Percentiles rank a stretch among this genome's conserved stretches.
Evolutionary conservation across 2,329 filamentous ascomycete genomes (phyloP).

Genomic region (Tricladium varicosporioides): DNA sequence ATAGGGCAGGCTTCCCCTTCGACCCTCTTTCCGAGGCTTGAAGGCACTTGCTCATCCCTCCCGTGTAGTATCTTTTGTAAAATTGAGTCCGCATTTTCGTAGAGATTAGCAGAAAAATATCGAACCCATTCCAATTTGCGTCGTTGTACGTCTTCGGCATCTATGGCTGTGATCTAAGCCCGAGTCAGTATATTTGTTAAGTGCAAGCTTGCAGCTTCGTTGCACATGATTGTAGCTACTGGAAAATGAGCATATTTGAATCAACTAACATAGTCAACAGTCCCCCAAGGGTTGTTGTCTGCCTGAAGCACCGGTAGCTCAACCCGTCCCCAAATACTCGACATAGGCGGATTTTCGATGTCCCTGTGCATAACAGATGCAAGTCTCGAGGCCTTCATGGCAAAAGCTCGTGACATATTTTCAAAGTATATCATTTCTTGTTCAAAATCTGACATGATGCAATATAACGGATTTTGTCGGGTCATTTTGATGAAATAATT

Average conservation of each 20-base stretch:
- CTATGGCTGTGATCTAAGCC: slow-evolving; percentile 8
- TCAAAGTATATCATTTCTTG: slow-evolving; percentile 8
- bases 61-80: neutral
- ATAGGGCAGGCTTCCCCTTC: neutral
- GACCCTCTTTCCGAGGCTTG: neutral
- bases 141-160: neutral
- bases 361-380: slow-evolving; percentile 9
- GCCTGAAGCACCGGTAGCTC: slow-evolving; percentile 5
- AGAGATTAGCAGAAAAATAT: neutral
- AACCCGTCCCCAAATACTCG: slow-evolving; percentile 8
- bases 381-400: neutral
- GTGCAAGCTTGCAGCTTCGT: too few species aligned
- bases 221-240: neutral
- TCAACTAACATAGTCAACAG: slow-evolving; percentile 4
- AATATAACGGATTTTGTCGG: slow-evolving; percentile 4
- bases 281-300: neutral
- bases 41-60: neutral
- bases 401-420: slow-evolving; percentile 13
- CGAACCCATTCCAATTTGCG: slow-evolving; percentile 6
- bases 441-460: slow-evolving; percentile 7
- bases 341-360: slow-evolving; percentile 9
- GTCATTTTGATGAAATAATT: slow-evolving; percentile 4
- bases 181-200: neutral
- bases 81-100: neutral
- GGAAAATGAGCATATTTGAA: neutral